Conservation (phyloP, 2,329 filamentous ascomycete genomes). For the Xylaria polymorpha region DNA sequence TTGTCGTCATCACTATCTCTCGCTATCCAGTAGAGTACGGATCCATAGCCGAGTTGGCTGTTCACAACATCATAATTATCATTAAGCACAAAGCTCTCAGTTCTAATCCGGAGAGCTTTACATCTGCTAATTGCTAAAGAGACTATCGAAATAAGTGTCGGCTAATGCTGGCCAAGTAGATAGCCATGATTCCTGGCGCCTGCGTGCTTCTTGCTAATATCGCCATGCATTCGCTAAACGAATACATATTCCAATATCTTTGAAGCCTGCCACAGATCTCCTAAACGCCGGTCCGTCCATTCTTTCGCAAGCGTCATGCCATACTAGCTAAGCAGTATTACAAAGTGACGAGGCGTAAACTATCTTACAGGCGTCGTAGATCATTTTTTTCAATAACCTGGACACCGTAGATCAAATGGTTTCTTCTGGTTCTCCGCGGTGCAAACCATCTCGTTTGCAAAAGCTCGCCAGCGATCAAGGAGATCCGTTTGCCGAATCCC, state of each 20-base stretch:
- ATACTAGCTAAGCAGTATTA: conserved; percentile 5
- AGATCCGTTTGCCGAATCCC: conserved; percentile 63
- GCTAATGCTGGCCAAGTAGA: neutral
- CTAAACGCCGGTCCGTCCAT: neutral
- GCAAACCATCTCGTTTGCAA: conserved; percentile 65
- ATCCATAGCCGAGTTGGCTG: neutral
- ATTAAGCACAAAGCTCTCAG: neutral
- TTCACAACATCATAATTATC: neutral
- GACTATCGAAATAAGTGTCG: neutral
- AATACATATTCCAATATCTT: neutral
- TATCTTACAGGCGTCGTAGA: neutral
- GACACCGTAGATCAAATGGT: conserved; percentile 45
- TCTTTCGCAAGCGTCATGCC: neutral
- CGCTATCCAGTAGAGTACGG: neutral
- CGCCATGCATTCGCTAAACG: neutral
- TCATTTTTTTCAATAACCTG: conserved; percentile 39
- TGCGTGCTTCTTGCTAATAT: neutral
- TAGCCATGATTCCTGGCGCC: neutral
- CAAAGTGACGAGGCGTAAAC: neutral
- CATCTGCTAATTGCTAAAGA: neutral
- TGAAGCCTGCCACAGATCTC: neutral
- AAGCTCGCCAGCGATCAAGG: conserved; percentile 63
- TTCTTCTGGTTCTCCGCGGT: conserved; percentile 41
- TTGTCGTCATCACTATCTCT: neutral
- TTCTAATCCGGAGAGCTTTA: neutral